A percentile compares a stretch with the other conserved stretches of the same genome.
phyloP scores from a whole-genome alignment of 345 rosid species.

The Salix suchowensis region DNA sequence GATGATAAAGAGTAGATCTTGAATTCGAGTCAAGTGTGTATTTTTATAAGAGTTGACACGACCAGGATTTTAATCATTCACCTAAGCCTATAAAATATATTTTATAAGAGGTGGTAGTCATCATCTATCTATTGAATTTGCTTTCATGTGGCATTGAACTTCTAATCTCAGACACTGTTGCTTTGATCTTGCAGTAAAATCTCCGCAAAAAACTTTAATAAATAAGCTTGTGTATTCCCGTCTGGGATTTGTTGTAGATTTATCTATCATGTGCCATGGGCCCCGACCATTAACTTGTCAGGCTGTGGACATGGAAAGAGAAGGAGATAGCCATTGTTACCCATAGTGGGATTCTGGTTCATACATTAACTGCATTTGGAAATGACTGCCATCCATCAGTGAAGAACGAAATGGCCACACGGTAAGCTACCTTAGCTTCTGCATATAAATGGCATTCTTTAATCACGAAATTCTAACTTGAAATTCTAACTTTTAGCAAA shows the following conservation, averaged over 20 bases:
- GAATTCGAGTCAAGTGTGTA: rapidly evolving
- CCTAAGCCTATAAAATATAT: too few relatives aligned
- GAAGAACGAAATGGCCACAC: slow-evolving; percentile 68
- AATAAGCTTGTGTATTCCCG: neutral
- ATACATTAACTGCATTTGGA: slow-evolving; percentile 61
- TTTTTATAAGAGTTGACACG: too few relatives aligned
- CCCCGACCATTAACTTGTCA: slow-evolving; percentile 25
- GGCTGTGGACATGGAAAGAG: slow-evolving; percentile 95
- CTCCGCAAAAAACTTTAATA: neutral
- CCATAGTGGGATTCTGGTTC: slow-evolving; percentile 89
- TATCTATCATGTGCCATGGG: neutral
- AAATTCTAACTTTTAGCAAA: neutral
- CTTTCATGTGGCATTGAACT: neutral
- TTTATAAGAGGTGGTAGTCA: too few relatives aligned
- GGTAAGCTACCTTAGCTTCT: slow-evolving; percentile 41
- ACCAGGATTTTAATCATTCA: too few relatives aligned
- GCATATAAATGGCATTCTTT: neutral
- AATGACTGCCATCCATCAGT: slow-evolving; percentile 72
- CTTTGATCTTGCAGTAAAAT: neutral
- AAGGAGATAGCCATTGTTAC: slow-evolving; percentile 97
- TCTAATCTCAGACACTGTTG: neutral
- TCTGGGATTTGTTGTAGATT: neutral
- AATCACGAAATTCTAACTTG: neutral
- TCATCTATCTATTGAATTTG: neutral
- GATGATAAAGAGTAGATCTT: too few relatives aligned